phyloP scores from a whole-genome alignment of 352 stramenopile genomes.

The Globisporangium okanoganense region DNA sequence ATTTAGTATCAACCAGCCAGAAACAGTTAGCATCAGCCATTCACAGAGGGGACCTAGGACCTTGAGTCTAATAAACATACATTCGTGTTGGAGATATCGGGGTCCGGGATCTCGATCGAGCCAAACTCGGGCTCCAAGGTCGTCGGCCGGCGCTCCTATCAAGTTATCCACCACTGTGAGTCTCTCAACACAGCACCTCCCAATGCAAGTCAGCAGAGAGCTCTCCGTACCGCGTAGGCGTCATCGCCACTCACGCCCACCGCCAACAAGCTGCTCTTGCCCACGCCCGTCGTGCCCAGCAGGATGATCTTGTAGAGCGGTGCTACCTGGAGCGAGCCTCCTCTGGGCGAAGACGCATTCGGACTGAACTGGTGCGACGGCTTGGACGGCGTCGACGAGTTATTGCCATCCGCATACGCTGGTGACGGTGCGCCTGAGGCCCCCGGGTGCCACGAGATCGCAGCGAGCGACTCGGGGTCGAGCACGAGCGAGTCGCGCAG shows the following conservation, averaged over 20 bases:
- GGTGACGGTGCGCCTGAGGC: conserved; percentile 9
- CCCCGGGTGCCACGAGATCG: conserved; percentile 15
- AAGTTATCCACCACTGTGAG: background rate
- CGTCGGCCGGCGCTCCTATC: conserved; percentile 48
- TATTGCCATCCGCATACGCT: background rate
- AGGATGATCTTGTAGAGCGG: conserved; percentile 78
- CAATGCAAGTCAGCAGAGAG: background rate
- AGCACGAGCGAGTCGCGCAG: conserved; percentile 58
- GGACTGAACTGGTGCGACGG: background rate
- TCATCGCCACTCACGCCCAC: conserved; percentile 56
- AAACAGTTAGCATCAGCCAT: background rate
- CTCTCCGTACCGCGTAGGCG: conserved; percentile 31
- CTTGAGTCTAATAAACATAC: conserved; percentile 13
- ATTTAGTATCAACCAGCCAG: background rate
- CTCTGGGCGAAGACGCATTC: background rate
- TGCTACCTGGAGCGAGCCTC: background rate
- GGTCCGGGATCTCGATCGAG: conserved; percentile 57
- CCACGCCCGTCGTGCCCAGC: conserved; percentile 69
- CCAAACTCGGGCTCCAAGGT: conserved; percentile 77
- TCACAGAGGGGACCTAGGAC: background rate
- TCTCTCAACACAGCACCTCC: background rate
- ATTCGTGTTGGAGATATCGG: conserved; percentile 40
- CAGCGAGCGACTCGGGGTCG: conserved; percentile 23
- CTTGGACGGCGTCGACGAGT: conserved; percentile 4
- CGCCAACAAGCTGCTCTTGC: conserved; percentile 73